These are phyloP conservation scores for Penicillium macrosclerotiorum DNA, from an alignment of 495 filamentous ascomycete species.

Conservation along the genomic window DNA sequence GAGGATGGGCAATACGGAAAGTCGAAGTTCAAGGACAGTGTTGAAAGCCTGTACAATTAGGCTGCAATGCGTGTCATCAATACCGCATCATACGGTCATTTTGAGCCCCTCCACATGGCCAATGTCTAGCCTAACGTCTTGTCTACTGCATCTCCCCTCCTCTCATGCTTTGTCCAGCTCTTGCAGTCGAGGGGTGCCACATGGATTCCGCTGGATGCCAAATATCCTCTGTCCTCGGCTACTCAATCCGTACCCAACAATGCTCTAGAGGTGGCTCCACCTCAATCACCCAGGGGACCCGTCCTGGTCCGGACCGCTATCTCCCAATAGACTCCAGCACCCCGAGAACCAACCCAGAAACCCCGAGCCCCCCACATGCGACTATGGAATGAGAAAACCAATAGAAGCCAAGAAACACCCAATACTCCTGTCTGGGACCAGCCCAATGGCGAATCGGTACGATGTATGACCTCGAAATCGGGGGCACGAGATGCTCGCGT, in stretches of 20 bases:
- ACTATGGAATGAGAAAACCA: conserved; percentile 2
- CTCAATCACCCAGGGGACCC: neutral
- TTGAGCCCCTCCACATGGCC: conserved; percentile 1
- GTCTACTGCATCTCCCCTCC: conserved; percentile 4
- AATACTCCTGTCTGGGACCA: too few species aligned
- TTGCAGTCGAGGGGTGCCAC: neutral
- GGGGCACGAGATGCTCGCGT: too few species aligned
- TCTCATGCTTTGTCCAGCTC: neutral
- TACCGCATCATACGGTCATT: conserved; percentile 9
- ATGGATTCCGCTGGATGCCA: neutral
- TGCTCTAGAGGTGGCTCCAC: conserved; percentile 8
- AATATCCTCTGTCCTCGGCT: neutral
- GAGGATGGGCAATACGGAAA: too few species aligned
- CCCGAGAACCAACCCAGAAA: neutral
- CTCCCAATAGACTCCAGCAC: conserved; percentile 14
- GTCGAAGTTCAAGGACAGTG: too few species aligned
- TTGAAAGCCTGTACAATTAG: neutral
- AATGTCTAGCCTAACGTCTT: neutral
- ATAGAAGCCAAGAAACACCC: conserved; percentile 20
- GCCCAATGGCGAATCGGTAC: too few species aligned
- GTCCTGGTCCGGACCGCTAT: conserved; percentile 6
- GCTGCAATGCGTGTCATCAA: neutral
- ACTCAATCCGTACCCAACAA: neutral
- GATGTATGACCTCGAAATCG: too few species aligned
- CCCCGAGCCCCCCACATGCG: conserved; percentile 14